Percentiles rank a stretch among this genome's conserved stretches.
Evolutionary conservation across 208 protist genomes (phyloP).

Genomic region (Angomonas deanei): DNA sequence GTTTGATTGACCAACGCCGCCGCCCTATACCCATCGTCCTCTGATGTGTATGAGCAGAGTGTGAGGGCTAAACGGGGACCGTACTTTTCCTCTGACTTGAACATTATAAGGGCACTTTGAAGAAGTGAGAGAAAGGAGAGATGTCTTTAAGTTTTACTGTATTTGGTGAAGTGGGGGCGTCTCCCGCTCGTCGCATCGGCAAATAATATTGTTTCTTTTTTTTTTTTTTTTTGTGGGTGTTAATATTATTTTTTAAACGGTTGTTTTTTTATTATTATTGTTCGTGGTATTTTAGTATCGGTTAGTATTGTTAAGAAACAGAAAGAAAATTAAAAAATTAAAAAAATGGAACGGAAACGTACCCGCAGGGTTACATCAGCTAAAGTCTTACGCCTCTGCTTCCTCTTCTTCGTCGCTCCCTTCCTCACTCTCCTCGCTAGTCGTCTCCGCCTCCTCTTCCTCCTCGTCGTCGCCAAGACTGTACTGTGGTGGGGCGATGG

Average conservation of each 20-base stretch:
- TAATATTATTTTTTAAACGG: neutral
- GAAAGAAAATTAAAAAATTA: conserved; percentile 2
- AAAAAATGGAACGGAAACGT: conserved; percentile 1
- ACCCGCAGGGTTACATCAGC: neutral
- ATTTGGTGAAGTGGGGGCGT: too few relatives aligned
- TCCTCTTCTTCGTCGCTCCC: conserved; percentile 25
- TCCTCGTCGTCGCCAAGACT: conserved; percentile 33
- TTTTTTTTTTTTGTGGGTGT: conserved; percentile 5
- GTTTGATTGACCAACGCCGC: conserved; percentile 51
- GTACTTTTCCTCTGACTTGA: conserved; percentile 55
- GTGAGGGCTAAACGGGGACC: conserved; percentile 57
- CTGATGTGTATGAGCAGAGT: conserved; percentile 72
- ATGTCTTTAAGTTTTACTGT: too few relatives aligned
- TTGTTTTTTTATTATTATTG: neutral
- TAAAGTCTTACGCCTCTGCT: conserved; percentile 19
- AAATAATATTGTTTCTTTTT: too few relatives aligned
- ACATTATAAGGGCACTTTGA: conserved; percentile 10
- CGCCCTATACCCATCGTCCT: conserved; percentile 61
- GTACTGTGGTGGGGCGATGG: conserved; percentile 68
- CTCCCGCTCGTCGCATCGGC: too few relatives aligned
- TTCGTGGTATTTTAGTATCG: neutral
- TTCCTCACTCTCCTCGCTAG: conserved; percentile 27
- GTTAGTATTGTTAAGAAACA: neutral
- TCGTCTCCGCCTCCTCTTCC: conserved; percentile 21
- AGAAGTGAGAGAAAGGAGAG: neutral